Conservation (phyloP, 768 basidiomycete genomes). For the Suillus fuscotomentosus region DNA sequence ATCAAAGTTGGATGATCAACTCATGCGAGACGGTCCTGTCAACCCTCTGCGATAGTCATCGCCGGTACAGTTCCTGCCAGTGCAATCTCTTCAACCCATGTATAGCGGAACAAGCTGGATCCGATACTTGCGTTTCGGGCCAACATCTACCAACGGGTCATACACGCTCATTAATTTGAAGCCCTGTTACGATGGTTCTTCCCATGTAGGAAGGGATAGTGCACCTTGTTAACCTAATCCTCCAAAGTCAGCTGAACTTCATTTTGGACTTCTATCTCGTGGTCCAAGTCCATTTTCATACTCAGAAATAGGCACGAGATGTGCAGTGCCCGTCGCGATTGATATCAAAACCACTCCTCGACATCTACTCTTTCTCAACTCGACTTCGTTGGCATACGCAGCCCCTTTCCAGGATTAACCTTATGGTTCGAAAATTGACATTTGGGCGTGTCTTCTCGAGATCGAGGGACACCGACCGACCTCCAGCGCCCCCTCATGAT, state of each 20-base stretch:
- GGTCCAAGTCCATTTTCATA: background rate
- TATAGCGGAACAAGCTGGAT: background rate
- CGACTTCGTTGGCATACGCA: background rate
- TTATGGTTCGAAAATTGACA: slow-evolving; percentile 17
- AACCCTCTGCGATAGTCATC: background rate
- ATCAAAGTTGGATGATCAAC: no score
- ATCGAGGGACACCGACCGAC: slow-evolving; percentile 9
- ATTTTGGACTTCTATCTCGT: background rate
- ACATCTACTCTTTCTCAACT: background rate
- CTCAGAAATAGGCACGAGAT: background rate
- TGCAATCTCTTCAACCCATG: background rate
- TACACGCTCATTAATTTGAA: background rate
- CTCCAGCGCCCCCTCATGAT: slow-evolving; percentile 12
- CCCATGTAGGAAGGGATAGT: background rate
- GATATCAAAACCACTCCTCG: background rate
- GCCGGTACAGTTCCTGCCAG: no score
- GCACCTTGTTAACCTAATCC: background rate
- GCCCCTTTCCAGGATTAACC: background rate
- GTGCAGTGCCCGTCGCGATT: background rate
- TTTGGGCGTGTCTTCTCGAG: background rate
- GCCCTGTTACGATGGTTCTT: background rate
- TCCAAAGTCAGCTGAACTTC: background rate
- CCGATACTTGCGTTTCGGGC: background rate
- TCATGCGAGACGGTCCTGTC: no score
- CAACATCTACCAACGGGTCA: background rate